phyloP scores from a whole-genome alignment of 257 asterid species.

The Linaria vulgaris region DNA sequence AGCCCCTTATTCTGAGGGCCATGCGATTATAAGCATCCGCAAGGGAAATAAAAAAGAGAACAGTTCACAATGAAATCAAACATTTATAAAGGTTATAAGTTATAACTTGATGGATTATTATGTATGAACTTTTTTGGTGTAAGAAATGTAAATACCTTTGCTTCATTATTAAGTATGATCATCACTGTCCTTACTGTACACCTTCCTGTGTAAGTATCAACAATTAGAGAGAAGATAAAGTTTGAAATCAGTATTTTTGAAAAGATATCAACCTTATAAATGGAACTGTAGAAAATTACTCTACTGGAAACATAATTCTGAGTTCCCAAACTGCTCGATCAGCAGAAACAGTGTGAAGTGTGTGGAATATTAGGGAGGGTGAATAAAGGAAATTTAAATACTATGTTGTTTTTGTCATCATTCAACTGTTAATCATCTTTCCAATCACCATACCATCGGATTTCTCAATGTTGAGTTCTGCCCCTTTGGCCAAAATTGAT shows the following conservation, averaged over 20 bases:
- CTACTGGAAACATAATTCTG: background rate
- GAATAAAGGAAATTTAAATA: background rate
- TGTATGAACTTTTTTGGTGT: background rate
- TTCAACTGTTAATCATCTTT: background rate
- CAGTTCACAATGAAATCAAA: too few relatives aligned
- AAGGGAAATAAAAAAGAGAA: too few relatives aligned
- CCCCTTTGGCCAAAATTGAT: conserved; percentile 67
- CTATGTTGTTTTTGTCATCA: background rate
- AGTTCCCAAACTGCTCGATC: too few relatives aligned
- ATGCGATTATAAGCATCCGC: too few relatives aligned
- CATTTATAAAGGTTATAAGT: too few relatives aligned
- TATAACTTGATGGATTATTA: background rate
- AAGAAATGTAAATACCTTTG: conserved; percentile 47
- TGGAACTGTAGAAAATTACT: background rate
- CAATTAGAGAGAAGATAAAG: conserved; percentile 10
- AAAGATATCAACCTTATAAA: background rate
- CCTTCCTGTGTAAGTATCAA: conserved; percentile 51
- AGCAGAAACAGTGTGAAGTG: background rate
- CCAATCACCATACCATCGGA: conserved; percentile 53
- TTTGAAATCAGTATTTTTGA: conserved; percentile 8
- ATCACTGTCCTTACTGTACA: conserved; percentile 54
- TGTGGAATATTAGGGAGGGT: background rate
- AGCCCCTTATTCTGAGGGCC: too few relatives aligned
- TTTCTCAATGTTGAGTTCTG: conserved; percentile 57
- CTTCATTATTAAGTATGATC: conserved; percentile 54